Base-by-base conservation (phyloP, 345 rosid genomes). In the Citrus maxima region DNA sequence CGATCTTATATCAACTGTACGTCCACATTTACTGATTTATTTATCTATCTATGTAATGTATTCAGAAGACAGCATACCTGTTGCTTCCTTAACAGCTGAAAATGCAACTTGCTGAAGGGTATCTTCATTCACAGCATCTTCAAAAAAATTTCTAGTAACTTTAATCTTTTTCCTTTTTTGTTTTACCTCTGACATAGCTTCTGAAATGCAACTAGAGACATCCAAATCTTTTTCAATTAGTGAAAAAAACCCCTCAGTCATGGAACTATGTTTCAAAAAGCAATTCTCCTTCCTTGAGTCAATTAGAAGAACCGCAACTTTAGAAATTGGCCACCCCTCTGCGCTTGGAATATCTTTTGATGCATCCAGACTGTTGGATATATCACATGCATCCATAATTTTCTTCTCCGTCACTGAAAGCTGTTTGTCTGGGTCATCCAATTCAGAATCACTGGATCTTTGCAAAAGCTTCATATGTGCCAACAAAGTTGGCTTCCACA, bases 221-320 rank as follows among this genome's bases (percentile, higher is more conserved):
- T 86, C 78, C 67, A 87, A 42, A 73, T 83, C 81, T 74, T 85
- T 92, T 72, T 92, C 99, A 87, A 95, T 82, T 73, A 92, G 56
- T 2, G 97, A 89, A 96, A 97, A 92, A 63, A 92, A 87, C 74
- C 97, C 97, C 64, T 82, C 77, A 13, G 94, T 87, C 64, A 88
- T 70, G 37, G 77, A 75, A 82, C 90, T 85, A 67, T 83, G 82
- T 61, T 79, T 87, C 82, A 92, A 79, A 78, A 77, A 82, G 78
- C 96, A 93, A 30, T 72, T 86, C 78, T 83, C 85, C 84, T 82
- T 91, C 75, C 55, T 81, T 0, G 82, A 83, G 55, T 95, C 97
- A 78, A 92, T 84, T 73, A 95, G 70, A 77, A 95, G 61, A 79
- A 93, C 87, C 0, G 88, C 83, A 70, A 93, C 86, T 84, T 86